phyloP scores from a whole-genome alignment of 306 rosid species.

The Cicer arietinum region DNA sequence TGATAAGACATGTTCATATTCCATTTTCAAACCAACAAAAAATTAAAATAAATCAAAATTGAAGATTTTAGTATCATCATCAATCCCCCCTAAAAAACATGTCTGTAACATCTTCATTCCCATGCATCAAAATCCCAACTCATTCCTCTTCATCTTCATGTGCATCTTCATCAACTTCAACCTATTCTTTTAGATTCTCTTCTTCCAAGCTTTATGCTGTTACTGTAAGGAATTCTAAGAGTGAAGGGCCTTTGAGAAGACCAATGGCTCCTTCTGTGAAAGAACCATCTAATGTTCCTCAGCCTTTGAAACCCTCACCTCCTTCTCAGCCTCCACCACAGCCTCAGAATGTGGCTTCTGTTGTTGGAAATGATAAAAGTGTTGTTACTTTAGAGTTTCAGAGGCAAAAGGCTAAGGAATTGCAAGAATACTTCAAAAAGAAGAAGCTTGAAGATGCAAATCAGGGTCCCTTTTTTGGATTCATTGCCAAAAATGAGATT shows the following conservation, averaged over 20 bases:
- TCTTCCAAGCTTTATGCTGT: constrained; percentile 53
- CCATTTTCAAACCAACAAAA: constrained; percentile 39
- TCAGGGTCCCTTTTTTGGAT: constrained; percentile 89
- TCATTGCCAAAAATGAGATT: constrained; percentile 86
- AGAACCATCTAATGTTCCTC: constrained; percentile 65
- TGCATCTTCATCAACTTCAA: constrained; percentile 52
- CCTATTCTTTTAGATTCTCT: constrained; percentile 51
- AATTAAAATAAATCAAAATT: not conserved
- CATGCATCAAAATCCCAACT: constrained; percentile 70
- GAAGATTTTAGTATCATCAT: not conserved
- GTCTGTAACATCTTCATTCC: constrained; percentile 81
- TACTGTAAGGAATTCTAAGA: constrained; percentile 69
- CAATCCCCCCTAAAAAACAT: not conserved
- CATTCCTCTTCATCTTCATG: constrained; percentile 58
- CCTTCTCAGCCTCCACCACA: constrained; percentile 60
- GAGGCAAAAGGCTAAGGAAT: constrained; percentile 96
- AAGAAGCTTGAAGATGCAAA: constrained; percentile 84
- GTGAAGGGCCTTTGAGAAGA: constrained; percentile 94
- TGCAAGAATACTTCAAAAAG: constrained; percentile 88
- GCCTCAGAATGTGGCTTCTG: constrained; percentile 37
- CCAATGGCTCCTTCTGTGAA: constrained; percentile 78
- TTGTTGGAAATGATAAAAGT: constrained; percentile 54
- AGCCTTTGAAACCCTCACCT: constrained; percentile 64
- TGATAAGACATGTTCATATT: constrained; percentile 51
- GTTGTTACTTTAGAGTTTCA: constrained; percentile 83